phyloP scores from a whole-genome alignment of 495 filamentous ascomycete genomes.

The Trichoderma reesei region DNA sequence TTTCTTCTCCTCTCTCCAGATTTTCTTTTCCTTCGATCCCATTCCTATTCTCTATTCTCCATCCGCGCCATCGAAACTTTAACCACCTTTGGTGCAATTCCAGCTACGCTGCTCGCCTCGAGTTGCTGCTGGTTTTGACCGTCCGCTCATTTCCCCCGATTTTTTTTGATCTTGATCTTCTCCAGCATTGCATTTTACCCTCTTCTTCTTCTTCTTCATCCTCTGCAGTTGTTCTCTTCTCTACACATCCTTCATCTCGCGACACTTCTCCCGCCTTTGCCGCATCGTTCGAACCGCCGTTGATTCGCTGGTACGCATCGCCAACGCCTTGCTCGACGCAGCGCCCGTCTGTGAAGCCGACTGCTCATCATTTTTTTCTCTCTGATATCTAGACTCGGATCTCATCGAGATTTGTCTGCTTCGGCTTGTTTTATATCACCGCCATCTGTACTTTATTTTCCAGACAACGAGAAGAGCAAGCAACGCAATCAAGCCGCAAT shows the following conservation, averaged over 20 bases:
- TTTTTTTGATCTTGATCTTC: constrained; percentile 14
- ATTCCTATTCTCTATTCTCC: not conserved
- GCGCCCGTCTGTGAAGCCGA: not conserved
- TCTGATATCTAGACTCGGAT: constrained; percentile 1
- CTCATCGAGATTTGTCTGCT: not conserved
- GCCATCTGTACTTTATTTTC: not conserved
- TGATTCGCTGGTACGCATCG: constrained; percentile 6
- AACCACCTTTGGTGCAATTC: constrained; percentile 25
- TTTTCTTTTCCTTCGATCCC: constrained; percentile 17
- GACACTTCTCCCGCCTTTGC: not conserved
- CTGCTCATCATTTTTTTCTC: not conserved
- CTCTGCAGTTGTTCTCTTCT: constrained; percentile 23
- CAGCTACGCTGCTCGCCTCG: constrained; percentile 22
- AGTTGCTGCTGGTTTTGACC: constrained; percentile 29
- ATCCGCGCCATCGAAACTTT: constrained; percentile 13
- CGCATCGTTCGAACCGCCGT: constrained; percentile 1
- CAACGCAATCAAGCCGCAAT: not conserved
- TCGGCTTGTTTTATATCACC: not conserved
- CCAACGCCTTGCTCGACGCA: not conserved
- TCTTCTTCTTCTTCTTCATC: constrained; percentile 18
- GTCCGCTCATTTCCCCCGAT: constrained; percentile 26
- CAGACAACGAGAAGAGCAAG: not conserved
- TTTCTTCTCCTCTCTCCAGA: constrained; percentile 30
- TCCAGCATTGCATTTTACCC: constrained; percentile 12
- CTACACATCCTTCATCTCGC: constrained; percentile 22